Evolutionary conservation across 129 eudicot genomes (phyloP).

Genomic region (Arctium lappa): DNA sequence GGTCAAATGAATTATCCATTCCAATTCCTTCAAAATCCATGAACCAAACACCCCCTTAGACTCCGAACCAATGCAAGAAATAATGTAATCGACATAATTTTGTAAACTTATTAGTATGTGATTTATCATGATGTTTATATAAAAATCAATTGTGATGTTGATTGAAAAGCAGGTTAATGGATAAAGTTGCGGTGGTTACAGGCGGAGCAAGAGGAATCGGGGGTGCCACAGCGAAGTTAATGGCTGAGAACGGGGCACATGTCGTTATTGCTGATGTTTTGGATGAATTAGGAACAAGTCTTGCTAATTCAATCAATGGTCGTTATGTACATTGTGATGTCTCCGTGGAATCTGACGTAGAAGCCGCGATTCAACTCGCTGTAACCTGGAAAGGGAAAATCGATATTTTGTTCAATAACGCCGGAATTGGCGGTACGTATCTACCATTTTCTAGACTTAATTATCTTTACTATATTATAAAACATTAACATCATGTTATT

Average conservation of each 20-base stretch:
- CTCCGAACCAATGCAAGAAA: no score
- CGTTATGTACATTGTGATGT: conserved; percentile 41
- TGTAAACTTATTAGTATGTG: no score
- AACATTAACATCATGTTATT: not conserved
- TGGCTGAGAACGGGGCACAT: conserved; percentile 42
- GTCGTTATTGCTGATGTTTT: conserved; percentile 38
- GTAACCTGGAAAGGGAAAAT: conserved; percentile 36
- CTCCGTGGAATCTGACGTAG: conserved; percentile 28
- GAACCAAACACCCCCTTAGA: no score
- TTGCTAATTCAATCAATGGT: conserved; percentile 23
- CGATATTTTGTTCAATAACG: conserved; percentile 40
- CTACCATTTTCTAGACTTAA: not conserved
- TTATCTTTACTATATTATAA: not conserved
- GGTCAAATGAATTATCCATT: no score
- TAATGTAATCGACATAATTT: no score
- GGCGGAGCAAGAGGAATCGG: conserved; percentile 52
- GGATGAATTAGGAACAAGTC: conserved; percentile 30
- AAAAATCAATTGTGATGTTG: not conserved
- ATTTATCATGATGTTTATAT: no score
- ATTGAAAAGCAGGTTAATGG: conserved; percentile 24
- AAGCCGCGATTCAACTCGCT: conserved; percentile 32
- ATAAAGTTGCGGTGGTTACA: conserved; percentile 46
- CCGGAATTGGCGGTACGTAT: conserved; percentile 29
- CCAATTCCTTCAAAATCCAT: no score
- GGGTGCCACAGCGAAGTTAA: conserved; percentile 35